These are phyloP conservation scores for Epichloe sylvatica DNA, from an alignment of 2,329 filamentous ascomycete genomes.

Conservation along the genomic window DNA sequence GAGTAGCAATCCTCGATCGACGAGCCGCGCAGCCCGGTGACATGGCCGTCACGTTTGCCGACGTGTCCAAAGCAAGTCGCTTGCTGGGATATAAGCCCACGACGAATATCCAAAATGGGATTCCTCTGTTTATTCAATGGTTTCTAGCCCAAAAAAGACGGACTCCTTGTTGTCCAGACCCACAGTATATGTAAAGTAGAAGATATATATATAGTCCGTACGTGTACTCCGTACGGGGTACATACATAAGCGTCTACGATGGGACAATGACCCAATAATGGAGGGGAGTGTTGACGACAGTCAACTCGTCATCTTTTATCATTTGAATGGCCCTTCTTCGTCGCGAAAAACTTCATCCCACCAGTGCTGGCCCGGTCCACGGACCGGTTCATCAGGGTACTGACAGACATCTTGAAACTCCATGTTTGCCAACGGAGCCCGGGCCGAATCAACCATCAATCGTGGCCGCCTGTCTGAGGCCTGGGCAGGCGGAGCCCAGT, in stretches of 20 bases:
- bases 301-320: background rate
- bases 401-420: background rate
- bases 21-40: slow-evolving; percentile 11
- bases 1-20: slow-evolving; percentile 9
- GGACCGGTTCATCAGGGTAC: background rate
- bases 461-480: background rate
- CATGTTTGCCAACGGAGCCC: background rate
- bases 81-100: slow-evolving; percentile 10
- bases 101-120: slow-evolving; percentile 10
- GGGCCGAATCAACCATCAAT: background rate
- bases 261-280: no score
- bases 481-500: slow-evolving; percentile 2
- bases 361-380: background rate
- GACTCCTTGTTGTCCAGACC: no score
- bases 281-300: background rate
- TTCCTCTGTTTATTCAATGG: slow-evolving; percentile 3
- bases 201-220: no score
- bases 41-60: slow-evolving; percentile 11
- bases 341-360: background rate
- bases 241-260: no score
- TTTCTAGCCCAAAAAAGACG: background rate
- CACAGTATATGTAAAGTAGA: no score
- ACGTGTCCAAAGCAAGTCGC: slow-evolving; percentile 10
- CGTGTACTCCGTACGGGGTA: no score
- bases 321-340: background rate